Percentiles rank a stretch among this genome's conserved stretches.
These are phyloP conservation scores for Periconia macrospinosa DNA, from an alignment of 2,329 filamentous ascomycete species.

Conservation along the genomic window DNA sequence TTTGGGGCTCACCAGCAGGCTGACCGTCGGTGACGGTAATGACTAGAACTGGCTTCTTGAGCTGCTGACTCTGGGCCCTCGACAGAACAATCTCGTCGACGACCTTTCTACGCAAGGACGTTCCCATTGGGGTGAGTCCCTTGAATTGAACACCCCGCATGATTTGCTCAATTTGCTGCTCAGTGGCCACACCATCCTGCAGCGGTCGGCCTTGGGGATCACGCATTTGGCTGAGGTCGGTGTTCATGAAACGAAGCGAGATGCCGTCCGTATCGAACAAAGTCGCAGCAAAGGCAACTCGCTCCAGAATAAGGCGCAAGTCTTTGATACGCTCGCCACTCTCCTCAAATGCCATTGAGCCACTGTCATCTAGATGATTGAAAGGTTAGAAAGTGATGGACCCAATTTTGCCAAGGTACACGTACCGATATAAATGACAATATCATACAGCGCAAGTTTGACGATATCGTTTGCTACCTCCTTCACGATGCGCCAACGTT, in stretches of 20 bases:
- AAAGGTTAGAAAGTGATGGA: not conserved
- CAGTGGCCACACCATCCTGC: constrained; percentile 58
- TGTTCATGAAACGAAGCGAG: constrained; percentile 71
- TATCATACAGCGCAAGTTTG: constrained; percentile 64
- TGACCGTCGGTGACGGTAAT: constrained; percentile 69
- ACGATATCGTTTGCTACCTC: constrained; percentile 67
- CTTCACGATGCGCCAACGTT: constrained; percentile 59
- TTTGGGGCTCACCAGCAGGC: constrained; percentile 63
- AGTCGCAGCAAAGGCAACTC: constrained; percentile 65
- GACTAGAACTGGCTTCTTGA: constrained; percentile 66
- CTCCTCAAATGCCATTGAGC: constrained; percentile 71
- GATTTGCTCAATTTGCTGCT: constrained; percentile 61
- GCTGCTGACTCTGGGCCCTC: constrained; percentile 54
- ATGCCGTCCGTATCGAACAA: constrained; percentile 73
- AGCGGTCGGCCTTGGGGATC: constrained; percentile 39
- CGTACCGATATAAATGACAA: constrained; percentile 61
- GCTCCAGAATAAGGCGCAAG: constrained; percentile 64
- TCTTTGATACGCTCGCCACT: constrained; percentile 68
- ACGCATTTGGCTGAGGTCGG: constrained; percentile 42
- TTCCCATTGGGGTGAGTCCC: constrained; percentile 69
- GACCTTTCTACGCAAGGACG: constrained; percentile 64
- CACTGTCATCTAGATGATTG: constrained; percentile 59
- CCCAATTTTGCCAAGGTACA: not conserved
- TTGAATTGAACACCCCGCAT: constrained; percentile 63
- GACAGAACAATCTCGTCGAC: constrained; percentile 62